These are phyloP conservation scores for Alternaria ventricosa DNA, from an alignment of 2,329 filamentous ascomycete genomes.

Conservation along the genomic window DNA sequence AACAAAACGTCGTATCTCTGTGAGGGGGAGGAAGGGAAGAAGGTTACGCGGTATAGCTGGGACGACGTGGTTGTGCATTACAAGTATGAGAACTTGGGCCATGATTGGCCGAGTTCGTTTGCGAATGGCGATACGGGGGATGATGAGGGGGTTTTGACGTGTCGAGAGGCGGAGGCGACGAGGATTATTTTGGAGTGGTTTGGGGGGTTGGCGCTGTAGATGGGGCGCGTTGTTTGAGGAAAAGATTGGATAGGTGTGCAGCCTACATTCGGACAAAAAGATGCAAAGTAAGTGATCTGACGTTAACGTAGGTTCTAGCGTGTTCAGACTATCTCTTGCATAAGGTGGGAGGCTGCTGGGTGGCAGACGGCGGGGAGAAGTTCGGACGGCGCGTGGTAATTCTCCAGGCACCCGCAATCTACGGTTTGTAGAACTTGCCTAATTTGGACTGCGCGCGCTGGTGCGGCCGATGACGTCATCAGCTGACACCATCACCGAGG, in stretches of 20 bases:
- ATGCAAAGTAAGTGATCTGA: rapidly evolving
- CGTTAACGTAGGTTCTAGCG: rapidly evolving
- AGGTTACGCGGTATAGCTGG: slow-evolving; percentile 33
- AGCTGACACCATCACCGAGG: neutral
- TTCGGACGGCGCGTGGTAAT: neutral
- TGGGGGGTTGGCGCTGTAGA: slow-evolving; percentile 31
- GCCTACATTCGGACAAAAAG: neutral
- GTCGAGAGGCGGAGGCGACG: slow-evolving; percentile 39
- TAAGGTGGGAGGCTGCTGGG: neutral
- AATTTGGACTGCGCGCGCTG: neutral
- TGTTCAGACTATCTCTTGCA: neutral
- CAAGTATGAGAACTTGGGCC: slow-evolving; percentile 46
- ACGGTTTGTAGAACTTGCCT: neutral
- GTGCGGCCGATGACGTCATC: neutral
- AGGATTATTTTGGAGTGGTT: slow-evolving; percentile 44
- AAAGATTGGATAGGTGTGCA: neutral
- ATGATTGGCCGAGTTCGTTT: slow-evolving; percentile 51
- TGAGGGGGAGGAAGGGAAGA: slow-evolving; percentile 37
- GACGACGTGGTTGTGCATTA: slow-evolving; percentile 49
- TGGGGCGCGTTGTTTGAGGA: too few species aligned
- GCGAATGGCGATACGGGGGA: slow-evolving; percentile 33
- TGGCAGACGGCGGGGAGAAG: neutral
- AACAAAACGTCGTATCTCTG: slow-evolving; percentile 41
- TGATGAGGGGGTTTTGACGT: slow-evolving; percentile 28
- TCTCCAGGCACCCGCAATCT: neutral